Percentiles rank a stretch among this genome's conserved stretches.
These are phyloP conservation scores for Cyberlindnera saturnus DNA, from an alignment of 805 yeast species.

Conservation along the genomic window DNA sequence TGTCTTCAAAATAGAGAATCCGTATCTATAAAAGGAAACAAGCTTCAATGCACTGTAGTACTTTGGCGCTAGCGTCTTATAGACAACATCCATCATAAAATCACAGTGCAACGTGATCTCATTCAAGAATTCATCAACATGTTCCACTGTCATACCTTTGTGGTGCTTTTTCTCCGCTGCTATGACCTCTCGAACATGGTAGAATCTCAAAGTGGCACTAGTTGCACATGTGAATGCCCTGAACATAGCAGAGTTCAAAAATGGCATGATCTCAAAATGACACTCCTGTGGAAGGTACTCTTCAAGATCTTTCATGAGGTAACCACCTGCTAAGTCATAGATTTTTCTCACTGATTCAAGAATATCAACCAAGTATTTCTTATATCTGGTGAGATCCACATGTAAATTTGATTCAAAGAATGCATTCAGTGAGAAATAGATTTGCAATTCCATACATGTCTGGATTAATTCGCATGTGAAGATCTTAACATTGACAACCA, in stretches of 20 bases:
- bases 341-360: not conserved
- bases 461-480: slow-evolving; percentile 7
- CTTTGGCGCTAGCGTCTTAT: slow-evolving; percentile 9
- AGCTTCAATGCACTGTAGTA: slow-evolving; percentile 12
- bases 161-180: too few relatives aligned
- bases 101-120: not conserved
- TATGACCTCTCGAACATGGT: slow-evolving; percentile 14
- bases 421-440: slow-evolving; percentile 7
- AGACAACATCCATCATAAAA: slow-evolving; percentile 3
- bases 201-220: slow-evolving; percentile 7
- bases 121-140: slow-evolving; percentile 4
- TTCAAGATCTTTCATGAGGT: slow-evolving; percentile 6
- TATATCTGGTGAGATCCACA: slow-evolving; percentile 6
- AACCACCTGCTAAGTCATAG: slow-evolving; percentile 8
- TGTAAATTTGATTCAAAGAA: slow-evolving; percentile 13
- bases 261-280: slow-evolving; percentile 11
- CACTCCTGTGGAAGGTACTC: slow-evolving; percentile 3
- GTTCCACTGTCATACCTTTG: not conserved
- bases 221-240: slow-evolving; percentile 2
- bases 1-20: slow-evolving; percentile 3
- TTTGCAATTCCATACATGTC: slow-evolving; percentile 7
- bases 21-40: slow-evolving; percentile 6
- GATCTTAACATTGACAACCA: slow-evolving; percentile 9
- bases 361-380: slow-evolving; percentile 3
- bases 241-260: slow-evolving; percentile 4